Evolutionary conservation across 441 rosid genomes (phyloP), one percentile per base, ranked within the genome.

Genomic region (Populus tomentosa): DNA sequence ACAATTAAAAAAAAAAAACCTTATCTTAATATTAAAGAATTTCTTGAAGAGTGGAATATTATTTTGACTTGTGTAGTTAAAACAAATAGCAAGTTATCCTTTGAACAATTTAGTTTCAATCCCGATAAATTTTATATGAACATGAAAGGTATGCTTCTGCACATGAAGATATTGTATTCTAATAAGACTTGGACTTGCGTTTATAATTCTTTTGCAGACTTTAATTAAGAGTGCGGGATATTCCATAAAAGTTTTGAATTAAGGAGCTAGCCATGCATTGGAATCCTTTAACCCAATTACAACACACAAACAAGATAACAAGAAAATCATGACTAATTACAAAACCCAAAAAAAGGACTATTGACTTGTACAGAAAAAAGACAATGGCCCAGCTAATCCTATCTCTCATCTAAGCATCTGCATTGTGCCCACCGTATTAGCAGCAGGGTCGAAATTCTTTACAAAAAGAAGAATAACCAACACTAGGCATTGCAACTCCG

Each of bases 381-480:
- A 30, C 32, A 30, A 30, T 30, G 3, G 32, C 32, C 32, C 4
- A 30, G 32, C 32, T 28, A 32, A 71, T 38, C 40, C 16, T 38
- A 0, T 67, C 70, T 73, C 72, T 83, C 74, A 87, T 83, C 89
- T 85, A 82, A 90, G 88, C 85, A 88, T 92, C 77, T 84, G 90
- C 85, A 89, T 79, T 76, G 84, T 85, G 70, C 87, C 85, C 78
- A 76, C 70, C 83, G 80, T 81, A 79, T 81, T 86, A 71, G 84
- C 83, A 79, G 85, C 42, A 32, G 80, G 84, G 74, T 86, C 84
- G 74, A 86, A 86, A 63, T 82, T 86, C 80, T 86, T 90, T 77
- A 79, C 77, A 80, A 86, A 76, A 76, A 59, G 85, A 70, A 46
- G 92, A 84, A 21, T 84, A 85, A 7, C 85, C 81, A 69, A 79